Conservation (phyloP, 1,139 yeast species). For the Blastobotrys arbuscula region DNA sequence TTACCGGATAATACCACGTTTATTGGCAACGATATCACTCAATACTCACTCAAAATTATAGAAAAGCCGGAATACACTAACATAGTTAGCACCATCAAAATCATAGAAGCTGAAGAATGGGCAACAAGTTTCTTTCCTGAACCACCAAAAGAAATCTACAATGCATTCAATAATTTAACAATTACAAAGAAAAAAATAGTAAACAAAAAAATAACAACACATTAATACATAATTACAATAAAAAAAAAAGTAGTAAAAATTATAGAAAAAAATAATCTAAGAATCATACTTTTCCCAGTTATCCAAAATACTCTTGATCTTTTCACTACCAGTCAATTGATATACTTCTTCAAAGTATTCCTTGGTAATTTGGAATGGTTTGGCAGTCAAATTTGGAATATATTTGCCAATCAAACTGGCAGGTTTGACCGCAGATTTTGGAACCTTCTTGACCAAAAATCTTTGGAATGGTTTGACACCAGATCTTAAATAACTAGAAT, state of each 20-base stretch:
- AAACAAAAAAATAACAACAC: background rate
- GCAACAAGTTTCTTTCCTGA: constrained; percentile 18
- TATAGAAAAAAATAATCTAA: background rate
- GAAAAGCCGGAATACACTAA: constrained; percentile 23
- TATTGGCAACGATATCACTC: constrained; percentile 34
- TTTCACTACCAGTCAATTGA: constrained; percentile 82
- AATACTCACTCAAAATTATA: constrained; percentile 24
- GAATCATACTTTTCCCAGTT: constrained; percentile 83
- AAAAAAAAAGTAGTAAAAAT: constrained; percentile 4
- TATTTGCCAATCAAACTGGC: constrained; percentile 89
- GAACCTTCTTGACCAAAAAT: constrained; percentile 92
- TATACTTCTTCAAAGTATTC: constrained; percentile 97
- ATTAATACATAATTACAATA: background rate
- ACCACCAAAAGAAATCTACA: constrained; percentile 29
- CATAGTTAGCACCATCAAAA: constrained; percentile 14
- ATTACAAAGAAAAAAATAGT: constrained; percentile 13
- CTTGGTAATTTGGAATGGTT: constrained; percentile 91
- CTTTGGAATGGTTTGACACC: constrained; percentile 99
- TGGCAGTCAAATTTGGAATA: constrained; percentile 97
- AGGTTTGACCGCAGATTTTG: constrained; percentile 92
- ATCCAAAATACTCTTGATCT: constrained; percentile 82
- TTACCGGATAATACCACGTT: constrained; percentile 3
- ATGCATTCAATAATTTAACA: constrained; percentile 35
- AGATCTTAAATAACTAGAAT: constrained; percentile 91
- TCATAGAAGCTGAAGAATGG: constrained; percentile 5